These are phyloP conservation scores for Leishmania guyanensis DNA, from an alignment of 208 protist genomes.

Conservation along the genomic window DNA sequence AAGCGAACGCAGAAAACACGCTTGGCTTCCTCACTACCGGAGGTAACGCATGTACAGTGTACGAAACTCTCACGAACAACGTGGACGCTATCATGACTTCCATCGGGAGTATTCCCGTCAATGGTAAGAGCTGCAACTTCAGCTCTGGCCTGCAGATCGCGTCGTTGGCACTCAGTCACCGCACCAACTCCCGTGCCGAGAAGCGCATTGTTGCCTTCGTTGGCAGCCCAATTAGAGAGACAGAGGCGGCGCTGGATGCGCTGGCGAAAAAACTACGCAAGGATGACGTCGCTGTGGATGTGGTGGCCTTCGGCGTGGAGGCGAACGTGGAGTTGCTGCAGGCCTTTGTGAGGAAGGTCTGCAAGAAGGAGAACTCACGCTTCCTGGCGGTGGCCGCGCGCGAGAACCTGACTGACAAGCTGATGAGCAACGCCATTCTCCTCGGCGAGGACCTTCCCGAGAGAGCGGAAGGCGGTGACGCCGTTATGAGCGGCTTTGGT, in stretches of 20 bases:
- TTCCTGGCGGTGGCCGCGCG: constrained; percentile 80
- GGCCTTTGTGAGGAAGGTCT: constrained; percentile 91
- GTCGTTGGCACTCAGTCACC: constrained; percentile 96
- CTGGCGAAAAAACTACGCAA: constrained; percentile 97
- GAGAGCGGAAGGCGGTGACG: constrained; percentile 20
- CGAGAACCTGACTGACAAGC: constrained; percentile 90
- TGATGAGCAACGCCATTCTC: constrained; percentile 93
- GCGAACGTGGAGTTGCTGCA: constrained; percentile 92
- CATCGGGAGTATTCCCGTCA: constrained; percentile 89
- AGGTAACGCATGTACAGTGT: constrained; percentile 89
- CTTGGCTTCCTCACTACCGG: constrained; percentile 96
- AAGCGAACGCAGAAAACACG: constrained; percentile 97
- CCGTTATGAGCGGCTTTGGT: constrained; percentile 62
- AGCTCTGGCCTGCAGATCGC: constrained; percentile 91
- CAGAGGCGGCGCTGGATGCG: constrained; percentile 84
- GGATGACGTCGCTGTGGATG: constrained; percentile 96
- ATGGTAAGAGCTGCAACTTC: constrained; percentile 90
- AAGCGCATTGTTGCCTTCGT: constrained; percentile 99
- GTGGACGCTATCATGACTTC: constrained; percentile 93
- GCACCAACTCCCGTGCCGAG: constrained; percentile 94
- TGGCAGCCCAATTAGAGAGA: constrained; percentile 93
- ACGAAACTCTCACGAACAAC: constrained; percentile 95
- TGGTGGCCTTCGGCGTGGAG: constrained; percentile 96
- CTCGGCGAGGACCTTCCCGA: constrained; percentile 44
- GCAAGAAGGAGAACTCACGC: constrained; percentile 83